These are phyloP conservation scores for Reutealis trisperma DNA, from an alignment of 345 rosid species.

Conservation along the genomic window DNA sequence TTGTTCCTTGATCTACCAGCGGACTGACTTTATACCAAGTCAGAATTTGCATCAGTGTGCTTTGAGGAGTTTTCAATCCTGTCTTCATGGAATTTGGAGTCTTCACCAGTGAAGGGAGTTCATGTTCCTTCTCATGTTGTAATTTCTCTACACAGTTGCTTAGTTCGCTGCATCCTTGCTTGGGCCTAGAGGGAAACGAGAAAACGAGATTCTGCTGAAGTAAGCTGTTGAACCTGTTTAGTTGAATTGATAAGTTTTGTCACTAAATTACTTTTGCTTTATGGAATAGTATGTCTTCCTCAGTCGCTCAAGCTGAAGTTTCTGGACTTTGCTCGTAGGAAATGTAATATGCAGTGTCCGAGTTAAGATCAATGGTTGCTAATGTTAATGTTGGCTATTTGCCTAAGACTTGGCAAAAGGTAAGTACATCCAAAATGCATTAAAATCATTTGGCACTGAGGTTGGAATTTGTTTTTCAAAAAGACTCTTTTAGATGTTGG, in stretches of 20 bases:
- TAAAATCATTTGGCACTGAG: not conserved
- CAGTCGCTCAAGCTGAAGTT: not conserved
- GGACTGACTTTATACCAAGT: conserved; percentile 2
- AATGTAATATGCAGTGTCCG: not conserved
- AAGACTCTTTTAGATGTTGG: too few relatives aligned
- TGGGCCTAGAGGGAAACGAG: not conserved
- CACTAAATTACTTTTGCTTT: not conserved
- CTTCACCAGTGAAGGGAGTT: conserved; percentile 15
- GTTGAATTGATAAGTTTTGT: not conserved
- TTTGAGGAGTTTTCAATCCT: not conserved
- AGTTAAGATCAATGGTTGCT: conserved; percentile 9
- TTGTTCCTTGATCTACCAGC: not conserved
- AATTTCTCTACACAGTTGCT: not conserved
- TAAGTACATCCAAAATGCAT: not conserved
- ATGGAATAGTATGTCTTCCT: not conserved
- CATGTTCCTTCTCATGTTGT: not conserved
- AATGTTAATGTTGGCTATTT: not conserved
- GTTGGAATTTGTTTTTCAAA: too few relatives aligned
- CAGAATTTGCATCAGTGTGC: conserved; percentile 11
- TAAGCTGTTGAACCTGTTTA: conserved; percentile 5
- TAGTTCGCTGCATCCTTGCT: not conserved
- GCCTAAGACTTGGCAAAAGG: not conserved
- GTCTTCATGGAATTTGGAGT: conserved; percentile 8
- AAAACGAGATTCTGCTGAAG: not conserved
- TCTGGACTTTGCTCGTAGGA: not conserved